Base-by-base conservation (phyloP, 352 stramenopile species). In the Phytopythium chamaehyphon region DNA sequence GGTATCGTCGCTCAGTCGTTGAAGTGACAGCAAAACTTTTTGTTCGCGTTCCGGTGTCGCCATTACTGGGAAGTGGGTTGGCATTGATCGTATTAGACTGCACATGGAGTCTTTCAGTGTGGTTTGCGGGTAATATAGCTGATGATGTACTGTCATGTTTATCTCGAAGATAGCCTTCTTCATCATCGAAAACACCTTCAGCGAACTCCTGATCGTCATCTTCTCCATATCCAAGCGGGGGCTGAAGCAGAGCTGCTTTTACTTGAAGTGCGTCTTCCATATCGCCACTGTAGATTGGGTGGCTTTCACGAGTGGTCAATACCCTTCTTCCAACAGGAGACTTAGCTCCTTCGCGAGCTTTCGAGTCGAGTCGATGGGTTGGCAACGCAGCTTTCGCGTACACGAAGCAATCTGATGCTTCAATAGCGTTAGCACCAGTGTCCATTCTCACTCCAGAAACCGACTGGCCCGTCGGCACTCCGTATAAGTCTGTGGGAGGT, bases 321-420 rank as follows among this genome's bases (percentile, higher is more conserved):
- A 50, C 26, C 26, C 44, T 40, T 40, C 24, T 50, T 10, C n/a
- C n/a, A n/a, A 28, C 28, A 0, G 28, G 28, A 2, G 44, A 50
- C 44, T 40, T 50, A 19, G 44, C 12, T 12, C 16, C 24, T n/a
- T 18, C 28, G 3, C 22, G 26, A n/a, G 18, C n/a, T n/a, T 18
- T 19, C 8, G n/a, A 19, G n/a, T 39, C 26, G n/a, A 11, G 38
- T n/a, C 44, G 44, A 21, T 50, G 26, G 5, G 26, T n/a, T 28
- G 44, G 16, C 14, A 50, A 24, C n/a, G 44, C 21, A 14, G 44
- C 44, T 14, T 50, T 50, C 6, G 44, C 44, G 26, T 50, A 50
- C 16, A 50, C 1, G 19, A 50, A 50, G n/a, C 44, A 50, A 19
- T 50, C 44, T 28, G 43, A 18, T 6, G 44, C n/a, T 11, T 9